Base-by-base conservation (phyloP, 805 yeast genomes). In the Wickerhamomyces rabaulensis region DNA sequence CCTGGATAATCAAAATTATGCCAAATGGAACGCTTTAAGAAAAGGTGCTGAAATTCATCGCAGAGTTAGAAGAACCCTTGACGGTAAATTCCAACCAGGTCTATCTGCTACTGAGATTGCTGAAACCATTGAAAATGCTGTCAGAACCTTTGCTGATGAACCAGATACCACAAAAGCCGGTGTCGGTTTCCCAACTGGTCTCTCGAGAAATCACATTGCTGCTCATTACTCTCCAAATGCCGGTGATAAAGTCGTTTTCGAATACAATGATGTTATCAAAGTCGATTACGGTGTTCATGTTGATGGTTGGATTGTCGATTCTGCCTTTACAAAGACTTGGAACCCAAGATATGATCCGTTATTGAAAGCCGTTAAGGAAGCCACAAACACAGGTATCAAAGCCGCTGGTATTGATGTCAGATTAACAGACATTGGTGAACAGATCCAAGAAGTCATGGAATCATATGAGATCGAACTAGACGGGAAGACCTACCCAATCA, bases 161-260 rank as follows among this genome's bases (percentile, higher is more conserved):
- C 63, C 66, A 27, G 84, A 82, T 57, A 74, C 80, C 39, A 75
- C 78, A 26, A 74, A 77, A 50, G 94, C 89, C 16, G 99, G 99
- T 36, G 80, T 91, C 58, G 99, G 98, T 6, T 94, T 94, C 76
- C 99, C 99, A 43, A 90, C 97, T n/a, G 99, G 99, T 49, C 76
- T 94, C 36, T 88, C 96, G 1, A 67, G 92, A 53, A 94, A 94
- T 68, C 87, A 90, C 62, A 84, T 89, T 62, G 99, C 99, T 22
- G 99, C 99, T 0, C 99, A 94, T 65, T 94, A 90, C 68, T 92
- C 98, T 0, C 99, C 99, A 13, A 94, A 94, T 68, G 84, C 92
- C 6, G 96, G 96, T 12, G 99, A 94, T 65, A 88, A 81, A 58
- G 77, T 87, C 7, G 85, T 86, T 2, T 71, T 94, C 55, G 72